Base-by-base conservation (phyloP, 1,284 basidiomycete genomes). In the Ceratobasidium sp. region DNA sequence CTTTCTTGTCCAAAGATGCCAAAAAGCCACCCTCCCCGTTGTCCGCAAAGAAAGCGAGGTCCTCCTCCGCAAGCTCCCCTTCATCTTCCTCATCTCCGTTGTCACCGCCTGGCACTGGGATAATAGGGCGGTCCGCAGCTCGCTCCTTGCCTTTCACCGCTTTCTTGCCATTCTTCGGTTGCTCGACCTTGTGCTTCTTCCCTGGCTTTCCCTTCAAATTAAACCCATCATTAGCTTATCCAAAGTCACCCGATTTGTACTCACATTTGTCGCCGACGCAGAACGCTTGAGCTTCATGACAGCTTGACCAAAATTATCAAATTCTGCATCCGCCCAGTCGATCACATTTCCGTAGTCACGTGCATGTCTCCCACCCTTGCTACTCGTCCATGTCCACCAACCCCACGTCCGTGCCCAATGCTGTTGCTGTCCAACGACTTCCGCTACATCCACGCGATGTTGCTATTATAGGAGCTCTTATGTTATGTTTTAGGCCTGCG, bases 1-100 rank as follows among this genome's bases (percentile, higher is more conserved):
- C 90, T 76, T 87, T 88, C 74, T 85, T 84, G 80, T 94, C 91
- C 62, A 94, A 81, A 46, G 80, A 81, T 32, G 83, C 81, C 57
- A 94, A 80, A 80, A 95, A 95, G 18, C 83, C 55, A 21, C 72
- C 80, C 55, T 84, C 82, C 83, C 8, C 86, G 77, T 87, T 89
- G 75, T 90, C 85, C 67, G 86, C 82, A 21, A 92, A 78, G 63
- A 92, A 79, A 23, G 85, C 85, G 44, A 88, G 78, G 75, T 91
- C 90, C 74, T 89, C 86, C 49, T 90, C 90, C 5, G 88, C 89
- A 18, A 92, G 79, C 11, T 85, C 84, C 23, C 69, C 50, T 13
- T 81, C 80, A 7, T 82, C 79, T 52, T 87, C 87, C 6, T 84
- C 85, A 35, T 85, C 41, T 6, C 43, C 43, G 78, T 32, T n/a